phyloP scores from a whole-genome alignment of 2,329 filamentous ascomycete species.

The Huntiella abstrusa region DNA sequence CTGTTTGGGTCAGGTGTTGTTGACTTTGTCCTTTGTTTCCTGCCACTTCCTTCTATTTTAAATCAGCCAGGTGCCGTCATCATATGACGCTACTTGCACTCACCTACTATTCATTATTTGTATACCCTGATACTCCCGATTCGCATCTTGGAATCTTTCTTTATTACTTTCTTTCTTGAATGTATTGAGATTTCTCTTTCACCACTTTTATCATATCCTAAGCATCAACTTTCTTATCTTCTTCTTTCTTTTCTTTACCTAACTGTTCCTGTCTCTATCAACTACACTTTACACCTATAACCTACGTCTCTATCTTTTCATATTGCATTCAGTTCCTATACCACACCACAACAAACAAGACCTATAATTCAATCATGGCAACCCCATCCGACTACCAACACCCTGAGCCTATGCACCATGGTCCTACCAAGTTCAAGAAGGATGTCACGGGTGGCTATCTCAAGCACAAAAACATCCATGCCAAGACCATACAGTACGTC shows the following conservation, averaged over 20 bases:
- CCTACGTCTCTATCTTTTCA: not conserved
- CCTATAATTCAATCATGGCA: not conserved
- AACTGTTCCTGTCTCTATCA: not conserved
- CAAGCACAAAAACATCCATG: slow-evolving; percentile 1
- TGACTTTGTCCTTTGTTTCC: too few relatives aligned
- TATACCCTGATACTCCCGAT: too few relatives aligned
- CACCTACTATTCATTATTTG: too few relatives aligned
- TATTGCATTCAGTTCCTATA: not conserved
- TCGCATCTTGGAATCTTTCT: too few relatives aligned
- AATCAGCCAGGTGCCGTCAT: too few relatives aligned
- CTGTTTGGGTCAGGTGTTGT: too few relatives aligned
- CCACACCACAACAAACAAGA: not conserved
- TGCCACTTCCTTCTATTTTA: too few relatives aligned
- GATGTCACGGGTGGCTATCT: slow-evolving; percentile 2
- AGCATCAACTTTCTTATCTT: not conserved
- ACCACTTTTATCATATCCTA: slow-evolving; percentile 18
- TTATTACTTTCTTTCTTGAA: too few relatives aligned
- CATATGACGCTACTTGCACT: too few relatives aligned
- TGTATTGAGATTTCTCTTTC: too few relatives aligned
- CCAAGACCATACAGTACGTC: not conserved
- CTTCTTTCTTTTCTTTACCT: not conserved
- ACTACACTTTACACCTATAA: not conserved
- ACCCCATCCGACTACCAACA: not conserved
- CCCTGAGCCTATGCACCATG: not conserved
- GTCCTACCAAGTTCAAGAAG: slow-evolving; percentile 1